phyloP scores from a whole-genome alignment of 345 rosid genomes.

The Raphanus sativus region DNA sequence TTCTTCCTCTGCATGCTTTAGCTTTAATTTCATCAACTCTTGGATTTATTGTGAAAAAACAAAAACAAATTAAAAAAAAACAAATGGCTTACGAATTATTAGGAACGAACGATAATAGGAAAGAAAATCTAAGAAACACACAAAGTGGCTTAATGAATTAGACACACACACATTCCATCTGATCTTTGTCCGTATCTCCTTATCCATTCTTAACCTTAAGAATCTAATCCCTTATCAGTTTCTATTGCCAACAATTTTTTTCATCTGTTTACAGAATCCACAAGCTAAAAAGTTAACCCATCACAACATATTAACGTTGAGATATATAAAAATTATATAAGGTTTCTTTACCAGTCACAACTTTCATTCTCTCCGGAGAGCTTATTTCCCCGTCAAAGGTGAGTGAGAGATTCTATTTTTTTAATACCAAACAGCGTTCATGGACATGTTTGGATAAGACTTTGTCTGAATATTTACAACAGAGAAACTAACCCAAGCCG shows the following conservation, averaged over 20 bases:
- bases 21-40: constrained; percentile 24
- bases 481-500: not conserved
- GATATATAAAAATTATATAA: constrained; percentile 3
- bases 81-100: constrained; percentile 6
- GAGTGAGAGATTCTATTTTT: not conserved
- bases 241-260: constrained; percentile 1
- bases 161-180: constrained; percentile 32
- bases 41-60: not conserved
- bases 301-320: not conserved
- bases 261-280: not conserved
- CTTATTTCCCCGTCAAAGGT: constrained; percentile 1
- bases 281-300: not conserved
- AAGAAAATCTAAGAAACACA: constrained; percentile 41
- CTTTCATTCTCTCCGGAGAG: constrained; percentile 7
- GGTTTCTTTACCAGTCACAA: not conserved
- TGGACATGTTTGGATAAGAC: not conserved
- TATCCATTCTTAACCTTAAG: constrained; percentile 49
- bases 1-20: not conserved
- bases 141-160: constrained; percentile 40
- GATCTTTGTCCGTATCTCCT: constrained; percentile 35
- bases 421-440: not conserved
- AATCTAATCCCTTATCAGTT: constrained; percentile 46
- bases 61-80: not conserved
- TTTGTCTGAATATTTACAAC: not conserved
- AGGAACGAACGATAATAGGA: constrained; percentile 40